These are phyloP conservation scores for Amoeboaphelidium occidentale DNA, from an alignment of 371 early-diverging fungal species.

Conservation along the genomic window DNA sequence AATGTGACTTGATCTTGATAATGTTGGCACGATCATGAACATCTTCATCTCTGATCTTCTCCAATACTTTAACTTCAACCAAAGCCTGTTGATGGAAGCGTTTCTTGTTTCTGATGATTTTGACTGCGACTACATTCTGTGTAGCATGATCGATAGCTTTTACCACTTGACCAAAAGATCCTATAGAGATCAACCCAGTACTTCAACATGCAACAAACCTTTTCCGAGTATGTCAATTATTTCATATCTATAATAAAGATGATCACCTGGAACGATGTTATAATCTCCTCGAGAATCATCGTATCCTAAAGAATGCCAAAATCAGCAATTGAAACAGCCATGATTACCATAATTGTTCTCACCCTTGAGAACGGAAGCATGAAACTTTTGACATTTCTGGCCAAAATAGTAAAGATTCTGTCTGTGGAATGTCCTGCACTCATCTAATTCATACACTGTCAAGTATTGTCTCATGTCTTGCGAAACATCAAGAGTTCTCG, in stretches of 20 bases:
- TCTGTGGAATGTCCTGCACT: too few relatives aligned
- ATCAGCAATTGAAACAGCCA: too few relatives aligned
- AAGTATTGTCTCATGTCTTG: too few relatives aligned
- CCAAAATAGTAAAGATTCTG: too few relatives aligned
- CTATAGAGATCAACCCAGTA: too few relatives aligned
- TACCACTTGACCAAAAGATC: slow-evolving; percentile 91
- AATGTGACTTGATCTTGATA: slow-evolving; percentile 66
- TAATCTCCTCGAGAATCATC: slow-evolving; percentile 90
- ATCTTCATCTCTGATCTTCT: slow-evolving; percentile 29
- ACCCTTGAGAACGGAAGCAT: too few relatives aligned
- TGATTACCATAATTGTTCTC: too few relatives aligned
- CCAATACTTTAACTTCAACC: slow-evolving; percentile 77
- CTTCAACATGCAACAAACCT: too few relatives aligned
- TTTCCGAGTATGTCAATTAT: slow-evolving; percentile 66
- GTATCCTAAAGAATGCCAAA: too few relatives aligned
- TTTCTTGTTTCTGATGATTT: slow-evolving; percentile 83
- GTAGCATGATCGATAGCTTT: slow-evolving; percentile 75
- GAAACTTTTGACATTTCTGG: too few relatives aligned
- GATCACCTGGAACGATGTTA: slow-evolving; percentile 54
- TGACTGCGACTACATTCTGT: slow-evolving; percentile 66
- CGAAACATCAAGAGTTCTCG: too few relatives aligned
- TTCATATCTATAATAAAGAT: slow-evolving; percentile 73
- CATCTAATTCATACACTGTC: too few relatives aligned
- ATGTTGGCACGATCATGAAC: slow-evolving; percentile 49
- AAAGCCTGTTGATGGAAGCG: slow-evolving; percentile 83